Conservation (phyloP, 2,329 filamentous ascomycete species). For the Verticillium nonalfalfae region DNA sequence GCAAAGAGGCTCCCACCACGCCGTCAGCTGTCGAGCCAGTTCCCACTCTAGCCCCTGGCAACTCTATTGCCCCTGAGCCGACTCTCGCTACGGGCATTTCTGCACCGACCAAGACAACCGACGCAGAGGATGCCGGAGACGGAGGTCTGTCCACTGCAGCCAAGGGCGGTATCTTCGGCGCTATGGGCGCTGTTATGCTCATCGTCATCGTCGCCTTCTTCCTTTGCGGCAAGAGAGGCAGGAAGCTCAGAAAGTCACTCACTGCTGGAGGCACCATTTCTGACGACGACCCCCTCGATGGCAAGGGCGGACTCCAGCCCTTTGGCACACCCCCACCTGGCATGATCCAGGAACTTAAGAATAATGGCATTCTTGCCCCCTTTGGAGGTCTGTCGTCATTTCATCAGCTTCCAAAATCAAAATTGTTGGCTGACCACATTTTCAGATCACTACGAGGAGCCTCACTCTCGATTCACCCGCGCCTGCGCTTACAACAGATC, state of each 20-base stretch:
- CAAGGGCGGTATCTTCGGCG: not conserved
- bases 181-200: not conserved
- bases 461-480: constrained; percentile 9
- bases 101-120: not conserved
- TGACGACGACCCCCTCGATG: not conserved
- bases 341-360: not conserved
- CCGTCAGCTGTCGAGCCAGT: not conserved
- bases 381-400: constrained; percentile 26
- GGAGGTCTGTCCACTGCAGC: not conserved
- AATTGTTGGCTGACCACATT: constrained; percentile 1
- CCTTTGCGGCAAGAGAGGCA: not conserved
- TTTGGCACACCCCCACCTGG: not conserved
- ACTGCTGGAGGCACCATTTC: not conserved
- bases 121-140: not conserved
- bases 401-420: not conserved
- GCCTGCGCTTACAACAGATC: constrained; percentile 2
- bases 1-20: not conserved
- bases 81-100: not conserved
- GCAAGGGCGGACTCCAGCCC: not conserved
- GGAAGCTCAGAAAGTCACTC: not conserved
- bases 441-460: constrained; percentile 9
- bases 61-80: no score
- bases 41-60: not conserved
- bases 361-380: constrained; percentile 31
- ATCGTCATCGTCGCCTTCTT: not conserved